Conservation (phyloP, 2,329 filamentous ascomycete genomes). For the Aspergillus tubingensis region DNA sequence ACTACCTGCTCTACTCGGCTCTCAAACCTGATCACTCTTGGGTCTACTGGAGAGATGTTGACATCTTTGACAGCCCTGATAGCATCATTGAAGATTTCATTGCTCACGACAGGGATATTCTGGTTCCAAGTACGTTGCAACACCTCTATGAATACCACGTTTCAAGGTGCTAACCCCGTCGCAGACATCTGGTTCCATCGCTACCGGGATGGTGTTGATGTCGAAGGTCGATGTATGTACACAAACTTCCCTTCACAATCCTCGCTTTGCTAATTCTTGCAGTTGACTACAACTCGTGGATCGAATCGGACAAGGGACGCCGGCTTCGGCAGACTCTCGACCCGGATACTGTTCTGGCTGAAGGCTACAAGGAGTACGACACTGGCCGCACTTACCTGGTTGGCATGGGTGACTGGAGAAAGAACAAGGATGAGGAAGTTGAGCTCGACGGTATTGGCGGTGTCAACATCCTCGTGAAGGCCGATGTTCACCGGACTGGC, state of each 20-base stretch:
- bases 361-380: conserved; percentile 93
- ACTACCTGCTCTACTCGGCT: conserved; percentile 82
- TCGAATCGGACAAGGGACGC: conserved; percentile 83
- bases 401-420: conserved; percentile 84
- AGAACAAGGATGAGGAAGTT: conserved; percentile 89
- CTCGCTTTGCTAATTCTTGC: conserved; percentile 23
- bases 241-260: not conserved
- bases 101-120: conserved; percentile 85
- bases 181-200: conserved; percentile 64
- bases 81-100: conserved; percentile 94
- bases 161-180: conserved; percentile 17
- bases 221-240: conserved; percentile 86
- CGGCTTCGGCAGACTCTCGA: conserved; percentile 72
- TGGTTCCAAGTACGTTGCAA: conserved; percentile 81
- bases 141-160: not conserved
- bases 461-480: conserved; percentile 96
- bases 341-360: conserved; percentile 81
- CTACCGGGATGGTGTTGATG: conserved; percentile 76
- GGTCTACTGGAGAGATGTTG: conserved; percentile 98
- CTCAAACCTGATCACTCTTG: conserved; percentile 93
- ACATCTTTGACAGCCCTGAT: conserved; percentile 86
- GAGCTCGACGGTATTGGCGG: conserved; percentile 94
- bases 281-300: conserved; percentile 99
- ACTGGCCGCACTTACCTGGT: conserved; percentile 91
- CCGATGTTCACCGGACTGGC: conserved; percentile 91